These are phyloP conservation scores for Sordaria brevicollis DNA, from an alignment of 495 filamentous ascomycete species.

Conservation along the genomic window DNA sequence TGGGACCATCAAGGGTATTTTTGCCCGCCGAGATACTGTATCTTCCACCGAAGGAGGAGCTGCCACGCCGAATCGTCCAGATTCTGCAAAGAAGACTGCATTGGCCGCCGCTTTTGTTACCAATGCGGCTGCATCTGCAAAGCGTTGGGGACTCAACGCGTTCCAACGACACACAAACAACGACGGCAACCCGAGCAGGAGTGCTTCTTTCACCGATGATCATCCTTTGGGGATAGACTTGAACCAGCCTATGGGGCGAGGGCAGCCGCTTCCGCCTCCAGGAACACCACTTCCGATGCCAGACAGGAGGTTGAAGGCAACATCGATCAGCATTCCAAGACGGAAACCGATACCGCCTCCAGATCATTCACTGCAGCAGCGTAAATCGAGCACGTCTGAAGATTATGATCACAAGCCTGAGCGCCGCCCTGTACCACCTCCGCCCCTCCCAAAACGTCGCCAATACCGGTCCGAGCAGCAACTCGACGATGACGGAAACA, in stretches of 20 bases:
- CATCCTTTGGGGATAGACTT: slow-evolving; percentile 32
- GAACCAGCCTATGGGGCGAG: slow-evolving; percentile 61
- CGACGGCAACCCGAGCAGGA: slow-evolving; percentile 16
- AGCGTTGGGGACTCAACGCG: slow-evolving; percentile 73
- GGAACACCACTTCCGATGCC: slow-evolving; percentile 53
- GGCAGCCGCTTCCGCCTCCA: slow-evolving; percentile 65
- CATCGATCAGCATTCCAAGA: slow-evolving; percentile 47
- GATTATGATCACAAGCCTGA: slow-evolving; percentile 19
- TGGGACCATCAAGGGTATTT: slow-evolving; percentile 28
- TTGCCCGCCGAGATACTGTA: slow-evolving; percentile 26
- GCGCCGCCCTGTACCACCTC: slow-evolving; percentile 34
- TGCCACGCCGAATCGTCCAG: slow-evolving; percentile 13
- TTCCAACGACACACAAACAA: slow-evolving; percentile 45
- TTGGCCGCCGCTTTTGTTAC: slow-evolving; percentile 46
- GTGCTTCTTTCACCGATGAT: slow-evolving; percentile 10
- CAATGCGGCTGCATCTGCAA: slow-evolving; percentile 66
- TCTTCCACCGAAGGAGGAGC: slow-evolving; percentile 12
- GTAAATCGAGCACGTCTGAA: slow-evolving; percentile 15
- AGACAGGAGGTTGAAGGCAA: slow-evolving; percentile 42
- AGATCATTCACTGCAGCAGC: slow-evolving; percentile 10
- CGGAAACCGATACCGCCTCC: slow-evolving; percentile 35
- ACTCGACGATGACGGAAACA: slow-evolving; percentile 29
- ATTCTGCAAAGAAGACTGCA: slow-evolving; percentile 30
- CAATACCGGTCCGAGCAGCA: slow-evolving; percentile 15
- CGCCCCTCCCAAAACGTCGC: slow-evolving; percentile 26